Evolutionary conservation across 805 yeast species (phyloP), one percentile per base, ranked within the genome.

Genomic region (Candida railenensis): DNA sequence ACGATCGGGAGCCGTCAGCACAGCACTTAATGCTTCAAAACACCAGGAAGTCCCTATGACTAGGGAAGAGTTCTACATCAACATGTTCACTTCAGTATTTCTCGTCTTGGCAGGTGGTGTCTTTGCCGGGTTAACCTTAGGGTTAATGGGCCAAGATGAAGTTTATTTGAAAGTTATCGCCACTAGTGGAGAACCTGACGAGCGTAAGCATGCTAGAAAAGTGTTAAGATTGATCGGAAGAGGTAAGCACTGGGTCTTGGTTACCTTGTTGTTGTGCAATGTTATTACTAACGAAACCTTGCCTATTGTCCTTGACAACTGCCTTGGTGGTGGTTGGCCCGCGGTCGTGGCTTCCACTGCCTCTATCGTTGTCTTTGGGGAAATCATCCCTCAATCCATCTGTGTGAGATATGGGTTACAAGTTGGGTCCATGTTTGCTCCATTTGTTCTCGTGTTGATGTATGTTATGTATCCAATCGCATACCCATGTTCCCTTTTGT

Each of bases 91-190:
- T 12, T 84, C 94, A 1, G 74, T 77, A 4, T 53, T 71, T 19
- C 71, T 88, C 20, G 95, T 88, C 1, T 57, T 89, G 32, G 71
- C 86, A 3, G 96, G 96, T 48, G 96, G 96, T 54, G 83, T 87
- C n/a, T 89, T 89, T 74, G 96, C 96, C 3, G 96, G 96, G 5
- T 74, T 92, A 37, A 94, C 99, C n/a, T 73, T 92, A 42, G 98
- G 94, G 2, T 77, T 92, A 9, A 92, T 92, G 99, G 98, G 98
- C 54, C 98, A 92, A 66, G 98, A 92, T 65, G 98, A 92, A 65
- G 92, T 92, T 20, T 89, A 91, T 58, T 74, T 92, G 50, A 92
- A 89, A 65, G 99, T 92, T 11, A 85, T 92, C 50, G 83, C 90
- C 45, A 81, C 86, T 40, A 81, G 90, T n/a, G 98, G 99, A n/a